Evolutionary conservation across 495 filamentous ascomycete genomes (phyloP), one percentile per base, ranked within the genome.

Genomic region (Thozetella sp.): DNA sequence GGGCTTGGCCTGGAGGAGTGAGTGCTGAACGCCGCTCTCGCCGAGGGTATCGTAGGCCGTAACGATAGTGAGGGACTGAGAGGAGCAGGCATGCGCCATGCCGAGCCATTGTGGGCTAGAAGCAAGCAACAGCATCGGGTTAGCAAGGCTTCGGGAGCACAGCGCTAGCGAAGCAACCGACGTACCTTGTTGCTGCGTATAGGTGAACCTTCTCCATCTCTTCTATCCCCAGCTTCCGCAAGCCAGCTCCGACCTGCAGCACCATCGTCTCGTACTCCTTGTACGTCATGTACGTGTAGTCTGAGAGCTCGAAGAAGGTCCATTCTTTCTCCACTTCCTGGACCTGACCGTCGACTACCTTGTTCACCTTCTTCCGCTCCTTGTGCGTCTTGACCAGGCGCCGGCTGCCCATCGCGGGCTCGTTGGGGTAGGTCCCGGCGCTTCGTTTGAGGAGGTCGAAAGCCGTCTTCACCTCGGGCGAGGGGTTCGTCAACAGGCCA

Each of bases 41-140:
- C 86, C 86, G 50, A 89, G 83, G 1, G 86, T 88, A 58, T 89
- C 86, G 72, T 99, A 99, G 2, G 96, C 94, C 25, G 96, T 99
- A 37, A 98, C 95, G 61, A 98, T 94, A 52, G 93, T 85, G 71
- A 98, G 84, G 10, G 93, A 94, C 77, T 99, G 96, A n/a, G 95
- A 96, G 45, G 88, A 81, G 67, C 88, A 88, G 51, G 73, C 79
- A 53, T 83, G 92, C 22, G 91, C 88, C 73, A 77, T 76, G 54
- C 67, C 67, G 26, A 83, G 64, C 81, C 81, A 84, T 58, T 80
- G 77, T 11, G 73, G 60, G 58, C 80, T 83, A 57, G 15, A 24
- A 23, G 63, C 12, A 17, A 57, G 15, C 22, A 23, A 63, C 12
- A 17, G 22, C 17, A 1, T 2, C n/a, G 2, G 17, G 60, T 67